Percentiles rank a stretch among this genome's conserved stretches.
Evolutionary conservation across 2,329 filamentous ascomycete species (phyloP).

Genomic region (Paradendryphiella salina): DNA sequence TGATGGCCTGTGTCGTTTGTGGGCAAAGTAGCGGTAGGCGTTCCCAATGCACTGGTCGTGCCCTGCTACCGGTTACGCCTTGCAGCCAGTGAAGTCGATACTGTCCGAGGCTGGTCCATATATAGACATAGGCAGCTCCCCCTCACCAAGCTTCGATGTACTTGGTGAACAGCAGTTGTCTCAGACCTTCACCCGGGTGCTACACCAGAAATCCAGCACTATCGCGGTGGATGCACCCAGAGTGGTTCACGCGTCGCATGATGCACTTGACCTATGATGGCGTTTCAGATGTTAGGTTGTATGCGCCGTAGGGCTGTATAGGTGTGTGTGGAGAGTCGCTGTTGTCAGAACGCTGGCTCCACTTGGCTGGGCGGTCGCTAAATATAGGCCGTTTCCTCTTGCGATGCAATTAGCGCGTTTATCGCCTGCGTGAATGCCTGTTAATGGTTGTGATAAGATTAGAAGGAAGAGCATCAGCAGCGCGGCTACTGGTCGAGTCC

Average conservation of each 20-base stretch:
- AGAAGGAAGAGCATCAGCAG: conserved; percentile 13
- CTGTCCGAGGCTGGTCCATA: conserved; percentile 12
- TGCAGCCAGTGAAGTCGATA: conserved; percentile 18
- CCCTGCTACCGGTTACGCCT: conserved; percentile 20
- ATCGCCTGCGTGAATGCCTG: conserved; percentile 1
- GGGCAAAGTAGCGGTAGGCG: conserved; percentile 10
- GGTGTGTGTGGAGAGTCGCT: conserved; percentile 12
- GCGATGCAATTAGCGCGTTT: conserved; percentile 5
- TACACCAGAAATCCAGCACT: conserved; percentile 15
- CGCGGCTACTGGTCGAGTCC: conserved; percentile 12
- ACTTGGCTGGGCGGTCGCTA: conserved; percentile 24
- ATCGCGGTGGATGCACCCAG: conserved; percentile 16
- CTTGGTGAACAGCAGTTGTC: conserved; percentile 20
- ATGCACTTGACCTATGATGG: conserved; percentile 13
- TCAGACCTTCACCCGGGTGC: conserved; percentile 13
- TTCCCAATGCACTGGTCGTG: conserved; percentile 19
- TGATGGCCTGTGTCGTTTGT: conserved; percentile 2
- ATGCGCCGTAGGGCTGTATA: conserved; percentile 29
- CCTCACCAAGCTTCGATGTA: conserved; percentile 14
- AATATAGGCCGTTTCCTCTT: conserved; percentile 31
- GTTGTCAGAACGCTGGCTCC: conserved; percentile 25
- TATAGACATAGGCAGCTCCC: conserved; percentile 6
- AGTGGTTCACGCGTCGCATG: conserved; percentile 23
- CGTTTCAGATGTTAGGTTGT: conserved; percentile 10
- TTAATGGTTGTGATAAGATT: conserved; percentile 18